phyloP scores from a whole-genome alignment of 179 eudicot genomes.

The Spinacia oleracea region DNA sequence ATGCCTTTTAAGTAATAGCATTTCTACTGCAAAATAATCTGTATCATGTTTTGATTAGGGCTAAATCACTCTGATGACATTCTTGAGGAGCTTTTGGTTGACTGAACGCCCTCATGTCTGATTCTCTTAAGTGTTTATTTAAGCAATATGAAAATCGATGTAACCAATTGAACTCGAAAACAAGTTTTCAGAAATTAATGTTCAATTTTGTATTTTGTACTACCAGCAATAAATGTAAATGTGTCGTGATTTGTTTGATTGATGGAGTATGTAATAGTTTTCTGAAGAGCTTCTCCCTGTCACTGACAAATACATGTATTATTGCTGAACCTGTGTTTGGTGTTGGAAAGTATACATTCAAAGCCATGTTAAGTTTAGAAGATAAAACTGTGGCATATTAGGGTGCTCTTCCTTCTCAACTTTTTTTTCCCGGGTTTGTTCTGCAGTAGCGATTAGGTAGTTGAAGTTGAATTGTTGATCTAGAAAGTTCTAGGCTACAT shows the following conservation, averaged over 20 bases:
- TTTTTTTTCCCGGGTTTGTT: neutral
- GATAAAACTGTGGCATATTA: neutral
- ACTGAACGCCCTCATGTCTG: neutral
- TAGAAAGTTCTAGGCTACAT: slow-evolving; percentile 4
- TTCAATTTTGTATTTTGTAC: neutral
- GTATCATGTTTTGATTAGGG: neutral
- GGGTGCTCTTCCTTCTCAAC: neutral
- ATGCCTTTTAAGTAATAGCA: neutral
- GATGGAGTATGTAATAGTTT: neutral
- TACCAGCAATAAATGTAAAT: neutral
- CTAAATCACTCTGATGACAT: neutral
- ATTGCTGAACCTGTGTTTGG: neutral
- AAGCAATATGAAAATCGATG: neutral
- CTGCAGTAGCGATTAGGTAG: neutral
- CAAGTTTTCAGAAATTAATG: neutral
- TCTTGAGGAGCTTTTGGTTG: neutral
- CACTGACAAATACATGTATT: neutral
- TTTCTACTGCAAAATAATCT: neutral
- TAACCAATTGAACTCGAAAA: neutral
- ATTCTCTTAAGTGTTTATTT: neutral
- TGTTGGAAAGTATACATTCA: neutral
- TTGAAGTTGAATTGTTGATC: neutral
- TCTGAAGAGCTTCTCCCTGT: neutral
- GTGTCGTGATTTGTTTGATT: neutral
- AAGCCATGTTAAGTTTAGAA: neutral